A percentile compares a stretch with the other conserved stretches of the same genome.
These are phyloP conservation scores for Rubia balearica DNA, from an alignment of 305 asterid genomes.

Conservation along the genomic window DNA sequence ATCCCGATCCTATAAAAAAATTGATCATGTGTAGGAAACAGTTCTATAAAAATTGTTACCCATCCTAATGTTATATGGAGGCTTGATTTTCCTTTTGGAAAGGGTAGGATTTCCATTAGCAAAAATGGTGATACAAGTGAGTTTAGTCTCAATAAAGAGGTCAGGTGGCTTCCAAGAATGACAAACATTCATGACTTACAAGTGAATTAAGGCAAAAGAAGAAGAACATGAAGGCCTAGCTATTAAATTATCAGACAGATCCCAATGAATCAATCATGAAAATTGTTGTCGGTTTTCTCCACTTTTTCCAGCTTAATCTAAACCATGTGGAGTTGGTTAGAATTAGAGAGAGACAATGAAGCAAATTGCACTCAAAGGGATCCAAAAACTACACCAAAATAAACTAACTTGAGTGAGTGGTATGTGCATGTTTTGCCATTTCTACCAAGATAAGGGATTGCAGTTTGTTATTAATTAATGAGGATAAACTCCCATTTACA, in stretches of 20 bases:
- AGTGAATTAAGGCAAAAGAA: slow-evolving; percentile 13
- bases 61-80: too few relatives aligned
- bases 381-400: background rate
- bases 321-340: slow-evolving; percentile 12
- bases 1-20: too few relatives aligned
- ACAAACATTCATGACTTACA: slow-evolving; percentile 38
- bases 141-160: background rate
- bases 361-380: background rate
- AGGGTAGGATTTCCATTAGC: background rate
- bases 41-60: too few relatives aligned
- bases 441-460: background rate
- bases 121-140: background rate
- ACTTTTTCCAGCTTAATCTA: background rate
- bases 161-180: slow-evolving; percentile 31
- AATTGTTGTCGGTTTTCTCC: background rate
- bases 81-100: background rate
- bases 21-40: too few relatives aligned
- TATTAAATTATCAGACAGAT: background rate
- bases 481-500: slow-evolving; percentile 19
- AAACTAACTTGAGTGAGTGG: background rate
- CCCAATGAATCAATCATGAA: slow-evolving; percentile 1
- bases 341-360: background rate
- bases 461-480: background rate
- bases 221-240: background rate
- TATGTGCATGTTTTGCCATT: slow-evolving; percentile 2